A percentile compares a stretch with the other conserved stretches of the same genome.
phyloP scores from a whole-genome alignment of 768 basidiomycete species.

The Baorangia bicolor region DNA sequence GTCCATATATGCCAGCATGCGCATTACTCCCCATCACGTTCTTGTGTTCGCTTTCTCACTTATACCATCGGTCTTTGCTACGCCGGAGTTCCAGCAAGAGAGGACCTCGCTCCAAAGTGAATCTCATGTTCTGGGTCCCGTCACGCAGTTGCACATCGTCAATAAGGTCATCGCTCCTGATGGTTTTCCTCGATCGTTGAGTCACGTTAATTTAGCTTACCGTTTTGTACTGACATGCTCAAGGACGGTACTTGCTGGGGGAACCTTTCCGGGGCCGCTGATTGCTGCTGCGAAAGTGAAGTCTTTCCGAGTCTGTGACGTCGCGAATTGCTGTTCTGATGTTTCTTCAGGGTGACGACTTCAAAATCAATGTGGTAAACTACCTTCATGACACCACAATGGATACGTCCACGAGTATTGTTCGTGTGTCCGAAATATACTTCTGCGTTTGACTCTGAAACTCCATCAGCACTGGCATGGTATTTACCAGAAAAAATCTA shows the following conservation, averaged over 20 bases:
- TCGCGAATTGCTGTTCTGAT: background rate
- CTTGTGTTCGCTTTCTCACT: conserved; percentile 1
- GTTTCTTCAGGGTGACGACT: conserved; percentile 35
- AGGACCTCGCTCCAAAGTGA: background rate
- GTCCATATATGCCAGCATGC: conserved; percentile 4
- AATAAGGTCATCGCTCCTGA: conserved; percentile 47
- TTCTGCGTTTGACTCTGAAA: background rate
- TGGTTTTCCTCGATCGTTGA: conserved; percentile 42
- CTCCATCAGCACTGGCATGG: conserved; percentile 54
- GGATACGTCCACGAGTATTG: conserved; percentile 50
- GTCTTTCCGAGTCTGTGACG: background rate
- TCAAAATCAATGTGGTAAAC: conserved; percentile 46
- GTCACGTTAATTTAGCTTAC: conserved; percentile 10
- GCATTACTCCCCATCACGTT: background rate
- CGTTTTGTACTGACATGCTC: background rate
- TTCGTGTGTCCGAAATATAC: conserved; percentile 24
- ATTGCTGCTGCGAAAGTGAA: conserved; percentile 39
- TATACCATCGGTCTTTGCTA: background rate
- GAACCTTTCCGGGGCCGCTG: conserved; percentile 44
- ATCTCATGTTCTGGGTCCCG: conserved; percentile 17
- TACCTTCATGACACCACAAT: conserved; percentile 46
- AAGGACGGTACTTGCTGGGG: conserved; percentile 42
- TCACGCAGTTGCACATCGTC: conserved; percentile 36
- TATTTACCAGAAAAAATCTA: conserved; percentile 42
- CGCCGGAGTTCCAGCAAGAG: background rate